A percentile compares a stretch with the other conserved stretches of the same genome.
Evolutionary conservation across 495 filamentous ascomycete genomes (phyloP).

Genomic region (Wilcoxina mikolae): DNA sequence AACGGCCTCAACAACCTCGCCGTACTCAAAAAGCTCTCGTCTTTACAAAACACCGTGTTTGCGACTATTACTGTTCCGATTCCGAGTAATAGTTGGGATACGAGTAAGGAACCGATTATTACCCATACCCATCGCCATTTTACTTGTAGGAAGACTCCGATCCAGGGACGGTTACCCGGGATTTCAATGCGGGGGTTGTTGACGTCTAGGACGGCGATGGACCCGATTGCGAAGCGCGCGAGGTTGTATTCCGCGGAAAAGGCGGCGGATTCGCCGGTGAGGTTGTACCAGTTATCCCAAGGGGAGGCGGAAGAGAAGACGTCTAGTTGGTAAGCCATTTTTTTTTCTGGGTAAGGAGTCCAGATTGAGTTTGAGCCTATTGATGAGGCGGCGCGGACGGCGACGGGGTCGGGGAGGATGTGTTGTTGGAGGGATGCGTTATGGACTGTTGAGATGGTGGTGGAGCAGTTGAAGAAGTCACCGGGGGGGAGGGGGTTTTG

Average conservation of each 20-base stretch:
- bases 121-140: not conserved
- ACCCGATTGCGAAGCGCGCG: not conserved
- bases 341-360: not conserved
- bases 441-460: not conserved
- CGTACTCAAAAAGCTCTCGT: not conserved
- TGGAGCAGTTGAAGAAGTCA: slow-evolving; percentile 1
- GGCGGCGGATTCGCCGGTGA: not conserved
- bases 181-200: not conserved
- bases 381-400: not conserved
- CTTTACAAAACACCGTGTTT: slow-evolving; percentile 1
- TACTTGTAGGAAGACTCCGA: not conserved
- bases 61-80: not conserved
- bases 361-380: not conserved
- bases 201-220: not conserved
- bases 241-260: not conserved
- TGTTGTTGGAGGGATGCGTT: not conserved
- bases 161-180: not conserved
- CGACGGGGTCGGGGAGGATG: not conserved
- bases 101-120: not conserved
- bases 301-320: not conserved
- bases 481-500: not conserved
- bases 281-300: not conserved
- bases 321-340: not conserved
- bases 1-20: not conserved
- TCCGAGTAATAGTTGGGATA: not conserved